Percentiles rank a stretch among this genome's conserved stretches.
Evolutionary conservation across 371 early-diverging fungal genomes (phyloP).

Genomic region (Batkoa obscura): DNA sequence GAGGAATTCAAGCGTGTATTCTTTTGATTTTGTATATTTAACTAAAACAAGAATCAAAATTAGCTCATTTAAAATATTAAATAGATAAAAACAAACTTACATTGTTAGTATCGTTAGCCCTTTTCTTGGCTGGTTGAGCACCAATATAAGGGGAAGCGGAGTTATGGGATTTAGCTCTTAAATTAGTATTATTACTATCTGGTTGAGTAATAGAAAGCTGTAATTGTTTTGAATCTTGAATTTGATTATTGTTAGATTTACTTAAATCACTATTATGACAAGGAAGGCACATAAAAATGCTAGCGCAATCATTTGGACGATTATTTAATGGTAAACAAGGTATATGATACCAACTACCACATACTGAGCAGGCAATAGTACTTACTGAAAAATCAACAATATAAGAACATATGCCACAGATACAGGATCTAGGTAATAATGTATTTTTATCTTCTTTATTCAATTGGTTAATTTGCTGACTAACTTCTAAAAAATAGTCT

Average conservation of each 20-base stretch:
- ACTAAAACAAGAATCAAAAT: no score
- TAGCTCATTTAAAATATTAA: no score
- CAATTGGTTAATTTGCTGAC: background rate
- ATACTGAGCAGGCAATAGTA: background rate
- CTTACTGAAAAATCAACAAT: background rate
- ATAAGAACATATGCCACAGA: background rate
- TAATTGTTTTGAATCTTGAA: background rate
- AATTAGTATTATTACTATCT: no score
- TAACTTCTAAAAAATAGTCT: conserved; percentile 5
- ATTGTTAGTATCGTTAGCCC: background rate
- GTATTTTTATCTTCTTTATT: background rate
- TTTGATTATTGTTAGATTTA: background rate
- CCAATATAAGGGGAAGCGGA: background rate
- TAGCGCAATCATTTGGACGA: conserved; percentile 1
- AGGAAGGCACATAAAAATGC: background rate
- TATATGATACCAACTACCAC: conserved; percentile 7
- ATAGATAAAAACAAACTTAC: no score
- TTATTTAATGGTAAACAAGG: background rate
- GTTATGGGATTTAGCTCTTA: background rate
- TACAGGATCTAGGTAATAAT: conserved; percentile 3
- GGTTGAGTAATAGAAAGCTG: background rate
- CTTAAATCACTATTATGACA: background rate
- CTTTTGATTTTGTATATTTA: background rate
- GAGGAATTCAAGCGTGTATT: background rate
- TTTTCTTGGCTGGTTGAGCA: background rate